Conservation (phyloP, 257 asterid species). For the Ilex aquifolium region DNA sequence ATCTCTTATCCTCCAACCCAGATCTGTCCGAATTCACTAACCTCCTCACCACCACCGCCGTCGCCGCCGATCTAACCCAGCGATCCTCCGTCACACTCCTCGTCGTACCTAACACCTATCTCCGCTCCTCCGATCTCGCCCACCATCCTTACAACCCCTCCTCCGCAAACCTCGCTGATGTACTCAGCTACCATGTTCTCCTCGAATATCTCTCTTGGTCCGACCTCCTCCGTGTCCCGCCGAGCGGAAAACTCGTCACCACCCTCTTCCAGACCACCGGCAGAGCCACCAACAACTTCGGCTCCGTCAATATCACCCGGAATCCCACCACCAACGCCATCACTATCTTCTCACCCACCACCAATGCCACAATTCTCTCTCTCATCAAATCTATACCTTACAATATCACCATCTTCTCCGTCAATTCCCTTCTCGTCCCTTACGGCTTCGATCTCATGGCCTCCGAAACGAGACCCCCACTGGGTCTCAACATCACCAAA, state of each 20-base stretch:
- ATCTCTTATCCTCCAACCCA: conserved; percentile 47
- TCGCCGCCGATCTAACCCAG: conserved; percentile 51
- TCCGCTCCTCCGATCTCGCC: conserved; percentile 33
- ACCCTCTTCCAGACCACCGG: conserved; percentile 80
- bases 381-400: conserved; percentile 43
- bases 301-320: conserved; percentile 58
- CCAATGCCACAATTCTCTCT: conserved; percentile 68
- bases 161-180: conserved; percentile 50
- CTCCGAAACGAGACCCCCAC: conserved; percentile 71
- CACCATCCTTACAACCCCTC: conserved; percentile 9
- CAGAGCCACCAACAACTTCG: conserved; percentile 52
- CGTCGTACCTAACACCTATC: conserved; percentile 54
- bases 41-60: conserved; percentile 61
- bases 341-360: conserved; percentile 45
- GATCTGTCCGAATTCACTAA: conserved; percentile 53
- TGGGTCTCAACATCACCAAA: conserved; percentile 68
- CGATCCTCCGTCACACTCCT: conserved; percentile 60
- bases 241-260: conserved; percentile 48
- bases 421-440: conserved; percentile 54
- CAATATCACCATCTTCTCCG: conserved; percentile 50
- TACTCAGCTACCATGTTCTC: conserved; percentile 80
- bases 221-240: conserved; percentile 58
- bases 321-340: conserved; percentile 29
- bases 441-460: conserved; percentile 63
- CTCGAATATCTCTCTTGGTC: conserved; percentile 56